Evolutionary conservation across 2,329 filamentous ascomycete genomes (phyloP).

Genomic region (Dothideomycetes sp.): DNA sequence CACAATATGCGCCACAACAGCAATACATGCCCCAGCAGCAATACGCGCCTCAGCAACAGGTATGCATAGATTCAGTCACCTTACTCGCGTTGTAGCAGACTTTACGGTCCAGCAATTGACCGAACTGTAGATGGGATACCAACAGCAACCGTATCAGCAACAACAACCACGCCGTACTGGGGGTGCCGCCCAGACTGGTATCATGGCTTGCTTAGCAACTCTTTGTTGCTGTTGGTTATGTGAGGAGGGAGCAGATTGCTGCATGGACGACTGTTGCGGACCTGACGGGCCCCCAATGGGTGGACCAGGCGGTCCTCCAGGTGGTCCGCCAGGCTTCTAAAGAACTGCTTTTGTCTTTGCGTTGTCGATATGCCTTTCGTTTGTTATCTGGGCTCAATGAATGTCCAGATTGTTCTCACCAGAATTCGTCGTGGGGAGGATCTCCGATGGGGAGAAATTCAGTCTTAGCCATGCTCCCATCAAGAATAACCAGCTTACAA

Average conservation of each 20-base stretch:
- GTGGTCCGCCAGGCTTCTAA: background rate
- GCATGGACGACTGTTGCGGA: background rate
- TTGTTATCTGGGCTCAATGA: background rate
- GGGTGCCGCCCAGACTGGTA: too few species aligned
- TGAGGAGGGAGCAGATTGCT: background rate
- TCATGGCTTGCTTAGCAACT: background rate
- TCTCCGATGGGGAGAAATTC: too few species aligned
- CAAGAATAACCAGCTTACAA: too few species aligned
- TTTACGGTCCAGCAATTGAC: too few species aligned
- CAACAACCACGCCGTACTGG: too few species aligned
- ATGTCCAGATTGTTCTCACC: too few species aligned
- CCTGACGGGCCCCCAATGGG: background rate
- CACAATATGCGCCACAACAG: background rate
- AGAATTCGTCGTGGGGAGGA: too few species aligned
- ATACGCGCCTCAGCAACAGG: background rate
- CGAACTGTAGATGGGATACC: too few species aligned
- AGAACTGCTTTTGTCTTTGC: background rate
- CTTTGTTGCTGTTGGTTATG: background rate
- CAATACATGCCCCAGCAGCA: background rate
- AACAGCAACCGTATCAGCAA: too few species aligned
- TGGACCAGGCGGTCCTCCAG: background rate
- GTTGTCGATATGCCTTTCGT: background rate
- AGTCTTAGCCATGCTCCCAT: too few species aligned
- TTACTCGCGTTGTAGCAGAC: too few species aligned
- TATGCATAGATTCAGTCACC: background rate